Base-by-base conservation (phyloP, 2,329 filamentous ascomycete species). In the Aspergillus costaricaensis region DNA sequence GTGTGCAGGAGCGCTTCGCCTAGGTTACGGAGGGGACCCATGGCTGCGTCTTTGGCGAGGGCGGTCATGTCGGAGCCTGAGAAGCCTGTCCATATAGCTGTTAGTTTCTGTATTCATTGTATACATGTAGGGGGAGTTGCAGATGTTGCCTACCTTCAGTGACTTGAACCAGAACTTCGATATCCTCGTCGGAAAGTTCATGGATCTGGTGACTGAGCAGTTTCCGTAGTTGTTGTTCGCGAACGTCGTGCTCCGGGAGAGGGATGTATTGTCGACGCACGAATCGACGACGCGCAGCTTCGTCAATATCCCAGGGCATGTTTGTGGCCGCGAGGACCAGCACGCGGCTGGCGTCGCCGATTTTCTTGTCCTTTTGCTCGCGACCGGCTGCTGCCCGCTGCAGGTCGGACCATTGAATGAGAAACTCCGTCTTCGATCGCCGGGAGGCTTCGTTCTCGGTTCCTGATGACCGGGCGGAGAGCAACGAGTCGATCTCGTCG, bases 1-100 rank as follows among this genome's bases (percentile, higher is more conserved):
- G 96, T 98, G 66, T 91, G 88, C 36, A 99, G 82, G 30, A 99
- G 80, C 43, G 90, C 91, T 74, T 98, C 95, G 25, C 95, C 95
- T 2, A 98, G 81, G 56, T 92, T 94, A 32, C 95, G 86, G 12
- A 99, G 81, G 0, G 95, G 95, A 0, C 95, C 94, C 95, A 99
- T 99, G 2, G 95, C 95, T 8, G 95, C 95, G 73, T 99, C 95
- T 77, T 99, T 99, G 7, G 95, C 95, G 8, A 99, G 82, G 1
- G 95, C 93, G 21, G 95, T 98, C 66, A 99, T 96, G 71, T 99
- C 95, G 2, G 92, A 96, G 48, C 95, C 95, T 8, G 92, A 97
- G 78, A 96, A 99, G n/a, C 92, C 93, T 97, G 66, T 19, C n/a
- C 9, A 48, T 15, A 58, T 14, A 15, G 10, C 27, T 15, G 32